Percentiles rank a stretch among this genome's conserved stretches.
phyloP scores from a whole-genome alignment of 257 asterid genomes.

The Nemophila menziesii region DNA sequence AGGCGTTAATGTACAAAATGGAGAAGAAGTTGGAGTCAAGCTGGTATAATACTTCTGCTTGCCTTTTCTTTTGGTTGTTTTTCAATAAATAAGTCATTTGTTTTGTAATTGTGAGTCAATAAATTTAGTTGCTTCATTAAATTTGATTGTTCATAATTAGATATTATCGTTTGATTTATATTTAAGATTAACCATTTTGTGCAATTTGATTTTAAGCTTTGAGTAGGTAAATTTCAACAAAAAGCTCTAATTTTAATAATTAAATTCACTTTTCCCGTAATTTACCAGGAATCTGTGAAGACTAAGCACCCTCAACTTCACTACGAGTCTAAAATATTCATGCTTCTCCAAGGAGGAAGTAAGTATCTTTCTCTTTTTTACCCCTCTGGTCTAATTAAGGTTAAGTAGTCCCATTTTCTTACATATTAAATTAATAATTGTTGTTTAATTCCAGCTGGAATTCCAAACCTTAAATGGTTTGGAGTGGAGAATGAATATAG shows the following conservation, averaged over 20 bases:
- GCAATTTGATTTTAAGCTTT: neutral
- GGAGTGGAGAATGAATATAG: conserved; percentile 76
- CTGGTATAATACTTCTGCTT: conserved; percentile 37
- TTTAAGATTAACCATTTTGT: neutral
- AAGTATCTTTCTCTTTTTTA: conserved; percentile 23
- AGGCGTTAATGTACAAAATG: conserved; percentile 83
- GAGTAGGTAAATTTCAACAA: neutral
- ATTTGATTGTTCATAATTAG: neutral
- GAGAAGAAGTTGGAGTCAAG: conserved; percentile 94
- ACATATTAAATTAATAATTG: conserved; percentile 7
- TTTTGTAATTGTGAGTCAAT: neutral
- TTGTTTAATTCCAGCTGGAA: conserved; percentile 45
- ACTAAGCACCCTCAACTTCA: conserved; percentile 89
- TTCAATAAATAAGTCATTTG: neutral
- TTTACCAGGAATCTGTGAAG: conserved; percentile 62
- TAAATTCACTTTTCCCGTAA: conserved; percentile 5
- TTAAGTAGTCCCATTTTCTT: neutral
- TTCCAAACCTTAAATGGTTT: conserved; percentile 87
- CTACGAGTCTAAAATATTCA: conserved; percentile 78
- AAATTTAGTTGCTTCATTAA: neutral
- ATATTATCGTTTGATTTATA: too few relatives aligned
- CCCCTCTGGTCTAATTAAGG: neutral
- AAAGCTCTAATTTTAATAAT: neutral
- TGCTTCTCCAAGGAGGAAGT: conserved; percentile 96
- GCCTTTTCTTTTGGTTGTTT: neutral